phyloP scores from a whole-genome alignment of 176 grass and related monocot genomes.

The Musa itinerans region DNA sequence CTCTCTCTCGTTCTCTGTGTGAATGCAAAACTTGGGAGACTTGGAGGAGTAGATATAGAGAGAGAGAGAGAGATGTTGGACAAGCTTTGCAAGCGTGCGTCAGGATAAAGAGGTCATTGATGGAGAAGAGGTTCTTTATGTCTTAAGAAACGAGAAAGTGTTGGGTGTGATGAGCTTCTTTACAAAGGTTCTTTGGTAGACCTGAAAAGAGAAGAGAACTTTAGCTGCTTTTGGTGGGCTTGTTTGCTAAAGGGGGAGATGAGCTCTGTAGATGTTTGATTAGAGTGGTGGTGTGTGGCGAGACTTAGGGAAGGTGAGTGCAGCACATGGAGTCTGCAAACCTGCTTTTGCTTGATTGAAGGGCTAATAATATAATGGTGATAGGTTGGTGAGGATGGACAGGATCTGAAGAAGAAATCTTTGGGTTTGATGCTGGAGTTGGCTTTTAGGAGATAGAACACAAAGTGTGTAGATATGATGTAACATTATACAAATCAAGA shows the following conservation, averaged over 20 bases:
- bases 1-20: neutral
- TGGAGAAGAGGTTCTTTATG: slow-evolving; percentile 7
- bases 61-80: slow-evolving; percentile 6
- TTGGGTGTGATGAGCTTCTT: slow-evolving; percentile 15
- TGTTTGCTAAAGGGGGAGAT: slow-evolving; percentile 9
- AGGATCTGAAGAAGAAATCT: no score
- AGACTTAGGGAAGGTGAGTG: neutral
- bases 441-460: no score
- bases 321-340: slow-evolving; percentile 1
- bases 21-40: slow-evolving; percentile 3
- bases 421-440: no score
- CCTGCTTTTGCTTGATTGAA: neutral
- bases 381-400: no score
- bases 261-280: slow-evolving; percentile 2
- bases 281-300: slow-evolving; percentile 17
- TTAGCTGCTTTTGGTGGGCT: slow-evolving; percentile 12
- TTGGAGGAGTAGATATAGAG: slow-evolving; percentile 35
- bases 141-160: slow-evolving; percentile 31
- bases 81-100: slow-evolving; percentile 77
- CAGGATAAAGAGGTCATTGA: slow-evolving; percentile 29
- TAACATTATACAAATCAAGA: no score
- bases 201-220: slow-evolving; percentile 7
- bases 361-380: neutral
- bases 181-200: slow-evolving; percentile 8
- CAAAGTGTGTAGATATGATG: no score